phyloP scores from a whole-genome alignment of 164 flowering plant species.

The Aristolochia californica region DNA sequence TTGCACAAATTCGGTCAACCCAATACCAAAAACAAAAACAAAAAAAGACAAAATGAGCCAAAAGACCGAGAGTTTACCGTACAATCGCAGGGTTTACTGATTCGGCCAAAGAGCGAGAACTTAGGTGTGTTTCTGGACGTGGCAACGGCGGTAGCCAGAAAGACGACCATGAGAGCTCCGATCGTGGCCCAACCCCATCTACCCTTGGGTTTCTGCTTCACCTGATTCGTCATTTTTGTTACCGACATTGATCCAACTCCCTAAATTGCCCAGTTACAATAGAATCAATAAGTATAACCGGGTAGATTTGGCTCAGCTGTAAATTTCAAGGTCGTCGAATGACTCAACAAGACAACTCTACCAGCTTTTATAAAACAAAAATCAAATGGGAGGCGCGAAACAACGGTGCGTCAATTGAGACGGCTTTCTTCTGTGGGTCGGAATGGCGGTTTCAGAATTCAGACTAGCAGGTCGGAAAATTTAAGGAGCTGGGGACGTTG shows the following conservation, averaged over 20 bases:
- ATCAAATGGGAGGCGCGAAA: too few species aligned
- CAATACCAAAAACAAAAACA: neutral
- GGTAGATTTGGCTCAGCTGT: too few species aligned
- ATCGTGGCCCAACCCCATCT: slow-evolving; percentile 13
- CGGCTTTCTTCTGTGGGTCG: too few species aligned
- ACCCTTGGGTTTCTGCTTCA: neutral
- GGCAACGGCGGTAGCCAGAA: slow-evolving; percentile 8
- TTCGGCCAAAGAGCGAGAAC: slow-evolving; percentile 10
- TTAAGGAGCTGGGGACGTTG: too few species aligned
- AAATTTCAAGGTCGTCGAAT: too few species aligned
- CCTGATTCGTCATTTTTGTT: neutral
- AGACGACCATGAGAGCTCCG: slow-evolving; percentile 11
- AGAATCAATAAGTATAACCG: too few species aligned
- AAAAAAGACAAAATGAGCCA: neutral
- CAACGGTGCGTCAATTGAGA: too few species aligned
- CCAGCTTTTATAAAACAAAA: too few species aligned
- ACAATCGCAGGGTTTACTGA: slow-evolving; percentile 13
- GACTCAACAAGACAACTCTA: too few species aligned
- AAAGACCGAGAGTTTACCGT: neutral
- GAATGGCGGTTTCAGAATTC: too few species aligned
- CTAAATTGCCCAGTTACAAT: too few species aligned
- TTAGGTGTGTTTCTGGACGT: slow-evolving; percentile 11
- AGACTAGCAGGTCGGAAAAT: too few species aligned
- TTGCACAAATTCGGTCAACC: neutral
- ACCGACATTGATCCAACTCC: neutral